These are phyloP conservation scores for Beauveria varroae DNA, from an alignment of 2,329 filamentous ascomycete genomes.

Conservation along the genomic window DNA sequence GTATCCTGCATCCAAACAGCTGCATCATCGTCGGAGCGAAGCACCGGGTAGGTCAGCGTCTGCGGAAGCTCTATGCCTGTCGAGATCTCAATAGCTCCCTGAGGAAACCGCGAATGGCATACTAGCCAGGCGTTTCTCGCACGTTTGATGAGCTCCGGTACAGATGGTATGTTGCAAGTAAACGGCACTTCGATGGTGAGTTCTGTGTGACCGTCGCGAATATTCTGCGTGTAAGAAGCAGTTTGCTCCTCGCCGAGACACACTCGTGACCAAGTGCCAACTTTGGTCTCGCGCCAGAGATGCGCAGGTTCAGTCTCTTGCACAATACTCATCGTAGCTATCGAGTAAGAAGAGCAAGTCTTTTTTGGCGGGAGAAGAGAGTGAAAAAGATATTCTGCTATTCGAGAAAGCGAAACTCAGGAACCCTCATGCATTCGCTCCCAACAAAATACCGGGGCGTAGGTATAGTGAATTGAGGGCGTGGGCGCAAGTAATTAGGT, in stretches of 20 bases:
- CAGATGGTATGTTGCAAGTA: not conserved
- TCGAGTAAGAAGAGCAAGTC: too few relatives aligned
- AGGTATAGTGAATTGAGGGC: not conserved
- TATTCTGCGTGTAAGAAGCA: not conserved
- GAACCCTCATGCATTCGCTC: not conserved
- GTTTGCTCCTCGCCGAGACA: conserved; percentile 1
- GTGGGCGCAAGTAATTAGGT: not conserved
- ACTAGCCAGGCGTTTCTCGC: not conserved
- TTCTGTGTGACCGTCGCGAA: conserved; percentile 1
- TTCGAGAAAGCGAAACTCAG: not conserved
- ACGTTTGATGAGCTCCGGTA: not conserved
- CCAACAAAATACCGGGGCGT: not conserved
- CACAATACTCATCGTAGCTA: not conserved
- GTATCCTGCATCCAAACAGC: not conserved
- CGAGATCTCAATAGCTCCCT: not conserved
- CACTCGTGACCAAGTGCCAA: not conserved
- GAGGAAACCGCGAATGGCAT: not conserved
- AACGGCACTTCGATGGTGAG: conserved; percentile 2
- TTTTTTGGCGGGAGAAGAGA: too few relatives aligned
- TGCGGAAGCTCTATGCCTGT: not conserved
- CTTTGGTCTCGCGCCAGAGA: not conserved
- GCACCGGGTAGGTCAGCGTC: not conserved
- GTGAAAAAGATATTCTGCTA: not conserved
- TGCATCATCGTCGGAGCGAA: not conserved
- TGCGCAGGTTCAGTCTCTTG: not conserved